Conservation (phyloP, 768 basidiomycete genomes). For the Dictyophora rubrovolvata region DNA sequence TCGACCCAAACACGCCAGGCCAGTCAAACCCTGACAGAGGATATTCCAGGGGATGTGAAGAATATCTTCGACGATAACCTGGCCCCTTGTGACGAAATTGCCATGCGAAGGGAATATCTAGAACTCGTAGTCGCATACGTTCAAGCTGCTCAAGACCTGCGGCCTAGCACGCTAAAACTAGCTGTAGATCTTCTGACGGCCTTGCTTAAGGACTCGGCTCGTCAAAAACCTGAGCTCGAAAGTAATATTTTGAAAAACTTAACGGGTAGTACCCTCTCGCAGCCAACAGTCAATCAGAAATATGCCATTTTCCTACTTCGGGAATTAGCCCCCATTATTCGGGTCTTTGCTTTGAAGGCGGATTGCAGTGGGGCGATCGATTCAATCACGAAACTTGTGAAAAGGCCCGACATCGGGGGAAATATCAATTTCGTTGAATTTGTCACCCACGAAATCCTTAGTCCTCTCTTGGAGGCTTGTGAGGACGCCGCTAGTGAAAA, state of each 20-base stretch:
- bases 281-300: slow-evolving; percentile 32
- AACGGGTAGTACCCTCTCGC: slow-evolving; percentile 38
- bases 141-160: slow-evolving; percentile 14
- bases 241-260: slow-evolving; percentile 47
- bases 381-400: slow-evolving; percentile 34
- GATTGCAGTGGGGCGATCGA: slow-evolving; percentile 54
- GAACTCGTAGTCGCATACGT: slow-evolving; percentile 16
- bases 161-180: slow-evolving; percentile 8
- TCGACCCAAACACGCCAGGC: slow-evolving; percentile 17
- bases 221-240: slow-evolving; percentile 28
- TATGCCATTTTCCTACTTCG: slow-evolving; percentile 41
- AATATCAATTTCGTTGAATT: slow-evolving; percentile 39
- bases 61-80: slow-evolving; percentile 34
- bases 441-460: slow-evolving; percentile 24
- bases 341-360: slow-evolving; percentile 34
- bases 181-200: slow-evolving; percentile 44
- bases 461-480: slow-evolving; percentile 35
- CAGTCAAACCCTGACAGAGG: slow-evolving; percentile 18
- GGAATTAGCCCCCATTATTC: slow-evolving; percentile 47
- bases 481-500: slow-evolving; percentile 34
- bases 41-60: slow-evolving; percentile 18
- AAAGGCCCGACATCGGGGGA: slow-evolving; percentile 37
- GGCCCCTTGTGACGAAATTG: slow-evolving; percentile 40
- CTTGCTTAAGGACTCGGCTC: slow-evolving; percentile 43
- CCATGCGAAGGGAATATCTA: slow-evolving; percentile 60